Evolutionary conservation across 2,329 filamentous ascomycete species (phyloP).

Genomic region (Sporothrix dimorphospora): DNA sequence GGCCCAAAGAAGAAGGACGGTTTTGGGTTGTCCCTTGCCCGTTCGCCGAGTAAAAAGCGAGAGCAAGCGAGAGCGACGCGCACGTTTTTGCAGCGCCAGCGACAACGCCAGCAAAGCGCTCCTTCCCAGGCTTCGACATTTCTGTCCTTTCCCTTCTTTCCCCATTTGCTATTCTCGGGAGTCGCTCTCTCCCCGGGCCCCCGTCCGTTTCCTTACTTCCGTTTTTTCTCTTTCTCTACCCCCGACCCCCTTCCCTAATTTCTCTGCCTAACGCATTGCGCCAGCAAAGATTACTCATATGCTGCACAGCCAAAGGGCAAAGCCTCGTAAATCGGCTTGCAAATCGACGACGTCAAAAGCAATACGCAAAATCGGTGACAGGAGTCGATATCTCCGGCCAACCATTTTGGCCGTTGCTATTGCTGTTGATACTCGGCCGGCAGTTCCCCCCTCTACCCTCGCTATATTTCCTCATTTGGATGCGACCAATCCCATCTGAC

Average conservation of each 20-base stretch:
- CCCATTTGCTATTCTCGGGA: not conserved
- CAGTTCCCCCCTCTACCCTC: not conserved
- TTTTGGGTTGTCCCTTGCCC: not conserved
- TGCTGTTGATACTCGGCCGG: not conserved
- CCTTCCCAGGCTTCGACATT: constrained; percentile 10
- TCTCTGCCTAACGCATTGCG: constrained; percentile 19
- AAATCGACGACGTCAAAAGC: not conserved
- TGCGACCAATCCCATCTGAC: not conserved
- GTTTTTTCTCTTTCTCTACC: not conserved
- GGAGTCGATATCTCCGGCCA: not conserved
- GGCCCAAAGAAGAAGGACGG: not conserved
- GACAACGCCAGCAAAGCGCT: not conserved
- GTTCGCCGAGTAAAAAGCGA: constrained; percentile 19
- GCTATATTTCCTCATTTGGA: constrained; percentile 4
- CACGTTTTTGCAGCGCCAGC: constrained; percentile 9
- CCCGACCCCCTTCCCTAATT: not conserved
- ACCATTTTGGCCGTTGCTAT: not conserved
- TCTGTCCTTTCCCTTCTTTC: not conserved
- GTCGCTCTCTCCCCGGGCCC: not conserved
- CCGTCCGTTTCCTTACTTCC: constrained; percentile 1
- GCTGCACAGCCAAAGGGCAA: not conserved
- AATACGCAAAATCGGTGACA: constrained; percentile 4
- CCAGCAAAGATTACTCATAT: constrained; percentile 18
- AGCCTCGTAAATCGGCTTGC: not conserved
- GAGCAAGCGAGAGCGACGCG: not conserved